phyloP scores from a whole-genome alignment of 441 rosid genomes.

The Pelargonium cotyledonis region DNA sequence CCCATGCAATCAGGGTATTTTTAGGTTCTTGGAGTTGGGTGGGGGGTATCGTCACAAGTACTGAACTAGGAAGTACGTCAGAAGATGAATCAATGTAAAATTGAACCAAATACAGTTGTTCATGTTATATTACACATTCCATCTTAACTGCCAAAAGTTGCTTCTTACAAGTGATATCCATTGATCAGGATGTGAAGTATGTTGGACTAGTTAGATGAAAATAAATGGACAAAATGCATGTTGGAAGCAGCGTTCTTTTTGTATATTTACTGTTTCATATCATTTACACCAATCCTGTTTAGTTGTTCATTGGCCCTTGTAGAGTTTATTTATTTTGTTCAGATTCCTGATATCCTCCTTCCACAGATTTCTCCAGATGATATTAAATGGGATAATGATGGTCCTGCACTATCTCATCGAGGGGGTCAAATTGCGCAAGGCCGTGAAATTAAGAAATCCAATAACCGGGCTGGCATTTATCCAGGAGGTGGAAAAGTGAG shows the following conservation, averaged over 20 bases:
- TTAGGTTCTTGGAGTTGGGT: too few species aligned
- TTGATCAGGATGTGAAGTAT: too few species aligned
- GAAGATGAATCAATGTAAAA: too few species aligned
- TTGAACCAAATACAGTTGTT: too few species aligned
- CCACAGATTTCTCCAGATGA: conserved; percentile 77
- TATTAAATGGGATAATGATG: conserved; percentile 86
- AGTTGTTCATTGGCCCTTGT: not conserved
- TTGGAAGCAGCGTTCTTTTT: not conserved
- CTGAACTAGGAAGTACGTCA: too few species aligned
- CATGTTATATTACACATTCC: too few species aligned
- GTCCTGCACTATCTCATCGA: conserved; percentile 57
- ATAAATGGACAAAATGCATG: not conserved
- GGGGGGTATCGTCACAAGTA: too few species aligned
- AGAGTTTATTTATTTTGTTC: conserved; percentile 6
- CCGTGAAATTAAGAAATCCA: conserved; percentile 60
- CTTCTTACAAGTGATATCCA: too few species aligned
- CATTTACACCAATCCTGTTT: not conserved
- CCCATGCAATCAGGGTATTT: too few species aligned
- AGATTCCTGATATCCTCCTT: conserved; percentile 12
- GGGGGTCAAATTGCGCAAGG: conserved; percentile 82
- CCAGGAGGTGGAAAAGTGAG: conserved; percentile 70
- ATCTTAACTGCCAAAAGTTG: too few species aligned
- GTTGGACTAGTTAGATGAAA: too few species aligned
- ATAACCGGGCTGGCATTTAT: conserved; percentile 54
- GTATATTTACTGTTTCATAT: not conserved